These are phyloP conservation scores for Aureobasidium sp. DNA, from an alignment of 2,329 filamentous ascomycete species.

Conservation along the genomic window DNA sequence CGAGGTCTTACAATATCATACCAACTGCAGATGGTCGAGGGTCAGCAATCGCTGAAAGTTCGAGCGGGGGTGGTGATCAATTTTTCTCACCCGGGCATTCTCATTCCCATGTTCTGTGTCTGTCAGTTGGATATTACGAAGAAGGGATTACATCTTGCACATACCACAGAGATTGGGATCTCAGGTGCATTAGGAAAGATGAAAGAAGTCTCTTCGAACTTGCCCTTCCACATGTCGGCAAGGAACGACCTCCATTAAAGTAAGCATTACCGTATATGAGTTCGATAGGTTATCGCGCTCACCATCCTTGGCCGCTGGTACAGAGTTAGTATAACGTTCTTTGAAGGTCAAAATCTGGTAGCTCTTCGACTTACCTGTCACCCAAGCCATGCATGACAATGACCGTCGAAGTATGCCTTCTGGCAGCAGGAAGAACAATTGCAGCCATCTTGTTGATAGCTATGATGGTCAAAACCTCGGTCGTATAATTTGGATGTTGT, in stretches of 20 bases:
- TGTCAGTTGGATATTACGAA: neutral
- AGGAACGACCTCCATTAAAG: conserved; percentile 52
- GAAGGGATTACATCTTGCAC: conserved; percentile 20
- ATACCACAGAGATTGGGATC: conserved; percentile 76
- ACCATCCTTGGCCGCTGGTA: conserved; percentile 61
- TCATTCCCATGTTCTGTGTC: neutral
- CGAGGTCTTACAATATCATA: conserved; percentile 63
- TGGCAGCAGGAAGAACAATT: conserved; percentile 69
- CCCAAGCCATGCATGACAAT: conserved; percentile 92
- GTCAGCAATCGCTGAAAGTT: neutral
- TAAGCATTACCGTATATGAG: neutral
- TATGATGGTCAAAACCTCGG: neutral
- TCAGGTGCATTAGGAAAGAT: conserved; percentile 83
- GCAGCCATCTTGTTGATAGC: conserved; percentile 27
- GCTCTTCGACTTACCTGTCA: conserved; percentile 47
- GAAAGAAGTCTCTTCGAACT: conserved; percentile 86
- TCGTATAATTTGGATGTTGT: neutral
- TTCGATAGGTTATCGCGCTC: conserved; percentile 15
- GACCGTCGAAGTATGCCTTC: conserved; percentile 83
- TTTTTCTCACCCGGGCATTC: conserved; percentile 6
- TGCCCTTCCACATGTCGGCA: conserved; percentile 78
- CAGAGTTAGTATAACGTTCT: neutral
- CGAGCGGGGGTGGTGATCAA: neutral
- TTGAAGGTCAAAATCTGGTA: neutral
- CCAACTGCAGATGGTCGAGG: conserved; percentile 44